phyloP scores from a whole-genome alignment of 306 rosid species.

The Casuarina cunninghamiana region DNA sequence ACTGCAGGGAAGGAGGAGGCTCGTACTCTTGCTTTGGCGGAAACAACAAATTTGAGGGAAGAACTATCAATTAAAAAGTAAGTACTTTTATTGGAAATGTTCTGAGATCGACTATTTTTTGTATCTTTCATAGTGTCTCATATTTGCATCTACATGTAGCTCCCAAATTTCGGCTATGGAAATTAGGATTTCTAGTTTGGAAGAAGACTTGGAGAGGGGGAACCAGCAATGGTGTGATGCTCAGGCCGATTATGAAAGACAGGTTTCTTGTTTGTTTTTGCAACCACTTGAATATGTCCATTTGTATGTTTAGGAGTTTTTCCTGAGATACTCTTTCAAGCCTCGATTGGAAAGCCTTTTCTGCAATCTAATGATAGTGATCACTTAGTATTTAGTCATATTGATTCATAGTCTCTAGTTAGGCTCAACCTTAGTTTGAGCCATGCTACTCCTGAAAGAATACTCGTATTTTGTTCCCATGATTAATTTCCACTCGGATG shows the following conservation, averaged over 20 bases:
- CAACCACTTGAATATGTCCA: too few species aligned
- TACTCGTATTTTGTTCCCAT: background rate
- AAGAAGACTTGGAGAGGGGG: conserved; percentile 71
- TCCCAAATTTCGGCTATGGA: conserved; percentile 68
- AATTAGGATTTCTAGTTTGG: conserved; percentile 62
- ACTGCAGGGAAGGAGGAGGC: too few species aligned
- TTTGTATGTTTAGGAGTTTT: background rate
- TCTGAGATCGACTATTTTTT: conserved; percentile 11
- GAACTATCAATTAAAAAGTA: conserved; percentile 62
- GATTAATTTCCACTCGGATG: background rate
- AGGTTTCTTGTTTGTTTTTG: conserved; percentile 38
- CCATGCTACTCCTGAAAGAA: too few species aligned
- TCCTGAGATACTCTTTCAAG: background rate
- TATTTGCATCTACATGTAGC: conserved; percentile 39
- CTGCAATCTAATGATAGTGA: background rate
- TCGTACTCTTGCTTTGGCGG: conserved; percentile 62
- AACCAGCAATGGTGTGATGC: conserved; percentile 77
- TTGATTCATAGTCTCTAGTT: too few species aligned
- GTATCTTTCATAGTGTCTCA: conserved; percentile 14
- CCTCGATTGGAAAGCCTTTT: too few species aligned
- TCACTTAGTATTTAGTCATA: too few species aligned
- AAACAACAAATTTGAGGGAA: conserved; percentile 64
- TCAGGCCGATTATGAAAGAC: conserved; percentile 94
- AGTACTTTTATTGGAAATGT: conserved; percentile 19
- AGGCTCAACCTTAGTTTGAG: too few species aligned